phyloP scores from a whole-genome alignment of 176 grass and related monocot genomes.

The Eragrostis nindensis region DNA sequence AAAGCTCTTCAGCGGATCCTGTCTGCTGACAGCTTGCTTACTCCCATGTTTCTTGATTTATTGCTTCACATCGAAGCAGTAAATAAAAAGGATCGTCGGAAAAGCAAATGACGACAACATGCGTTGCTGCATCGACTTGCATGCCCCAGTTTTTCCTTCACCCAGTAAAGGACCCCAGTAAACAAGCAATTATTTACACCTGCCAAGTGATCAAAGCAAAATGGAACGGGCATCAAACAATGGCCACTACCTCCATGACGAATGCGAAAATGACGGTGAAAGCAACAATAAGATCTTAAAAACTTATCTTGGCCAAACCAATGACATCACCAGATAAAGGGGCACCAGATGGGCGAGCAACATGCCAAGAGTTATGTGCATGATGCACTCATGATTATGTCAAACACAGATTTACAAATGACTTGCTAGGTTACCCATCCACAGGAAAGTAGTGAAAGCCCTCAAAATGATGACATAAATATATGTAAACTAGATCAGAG shows the following conservation, averaged over 20 bases:
- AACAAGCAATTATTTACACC: slow-evolving; percentile 8
- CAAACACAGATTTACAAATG: slow-evolving; percentile 4
- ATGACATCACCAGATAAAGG: slow-evolving; percentile 34
- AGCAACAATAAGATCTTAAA: slow-evolving; percentile 41
- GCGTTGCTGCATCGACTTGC: slow-evolving; percentile 4
- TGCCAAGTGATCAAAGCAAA: slow-evolving; percentile 21
- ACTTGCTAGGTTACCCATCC: slow-evolving; percentile 35
- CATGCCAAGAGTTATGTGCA: slow-evolving; percentile 31
- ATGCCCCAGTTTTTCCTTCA: background rate
- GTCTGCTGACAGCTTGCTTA: slow-evolving; percentile 31
- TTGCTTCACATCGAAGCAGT: slow-evolving; percentile 23
- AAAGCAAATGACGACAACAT: background rate
- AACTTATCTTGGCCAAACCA: slow-evolving; percentile 39
- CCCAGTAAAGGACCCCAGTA: background rate
- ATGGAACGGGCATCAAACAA: slow-evolving; percentile 21
- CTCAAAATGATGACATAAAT: slow-evolving; percentile 17
- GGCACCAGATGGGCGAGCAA: slow-evolving; percentile 9
- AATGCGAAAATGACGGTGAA: slow-evolving; percentile 34
- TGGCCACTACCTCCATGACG: slow-evolving; percentile 9
- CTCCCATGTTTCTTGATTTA: slow-evolving; percentile 15
- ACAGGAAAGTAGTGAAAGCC: background rate
- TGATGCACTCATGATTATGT: slow-evolving; percentile 31
- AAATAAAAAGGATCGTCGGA: background rate
- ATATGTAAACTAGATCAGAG: slow-evolving; percentile 21
- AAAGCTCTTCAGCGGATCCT: slow-evolving; percentile 28